A percentile compares a stretch with the other conserved stretches of the same genome.
These are phyloP conservation scores for Penicillium verrucosum DNA, from an alignment of 2,329 filamentous ascomycete species.

Conservation along the genomic window DNA sequence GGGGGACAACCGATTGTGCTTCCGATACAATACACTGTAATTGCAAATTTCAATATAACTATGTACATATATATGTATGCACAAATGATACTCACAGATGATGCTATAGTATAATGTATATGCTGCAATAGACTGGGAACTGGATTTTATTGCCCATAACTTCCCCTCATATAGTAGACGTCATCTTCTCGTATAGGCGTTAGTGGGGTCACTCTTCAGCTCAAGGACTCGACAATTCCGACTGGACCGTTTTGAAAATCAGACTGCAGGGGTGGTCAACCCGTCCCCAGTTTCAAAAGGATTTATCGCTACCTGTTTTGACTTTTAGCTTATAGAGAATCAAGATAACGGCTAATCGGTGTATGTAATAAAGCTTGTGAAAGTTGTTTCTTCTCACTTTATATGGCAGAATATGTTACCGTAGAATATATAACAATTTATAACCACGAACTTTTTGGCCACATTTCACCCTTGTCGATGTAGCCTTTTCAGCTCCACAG, in stretches of 20 bases:
- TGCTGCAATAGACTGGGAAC: not conserved
- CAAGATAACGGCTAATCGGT: too few species aligned
- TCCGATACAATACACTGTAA: not conserved
- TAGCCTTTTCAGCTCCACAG: not conserved
- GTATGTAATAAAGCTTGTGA: not conserved
- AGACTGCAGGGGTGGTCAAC: not conserved
- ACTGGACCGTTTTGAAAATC: conserved; percentile 13
- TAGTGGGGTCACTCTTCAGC: conserved; percentile 9
- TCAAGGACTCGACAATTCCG: conserved; percentile 21
- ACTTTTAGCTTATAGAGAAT: not conserved
- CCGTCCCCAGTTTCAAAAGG: conserved; percentile 9
- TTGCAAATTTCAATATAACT: not conserved
- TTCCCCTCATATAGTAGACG: conserved; percentile 21
- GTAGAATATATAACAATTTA: not conserved
- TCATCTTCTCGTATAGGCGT: conserved; percentile 24
- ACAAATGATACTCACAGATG: too few species aligned
- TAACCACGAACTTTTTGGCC: not conserved
- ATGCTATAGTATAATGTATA: not conserved
- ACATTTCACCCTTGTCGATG: not conserved
- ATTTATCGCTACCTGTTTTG: not conserved
- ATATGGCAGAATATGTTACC: too few species aligned
- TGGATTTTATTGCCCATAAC: not conserved
- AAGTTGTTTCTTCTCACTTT: too few species aligned
- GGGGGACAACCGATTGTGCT: not conserved
- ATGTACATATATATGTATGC: too few species aligned